Evolutionary conservation across 2,329 filamentous ascomycete genomes (phyloP).

Genomic region (Trichoderma koningii): DNA sequence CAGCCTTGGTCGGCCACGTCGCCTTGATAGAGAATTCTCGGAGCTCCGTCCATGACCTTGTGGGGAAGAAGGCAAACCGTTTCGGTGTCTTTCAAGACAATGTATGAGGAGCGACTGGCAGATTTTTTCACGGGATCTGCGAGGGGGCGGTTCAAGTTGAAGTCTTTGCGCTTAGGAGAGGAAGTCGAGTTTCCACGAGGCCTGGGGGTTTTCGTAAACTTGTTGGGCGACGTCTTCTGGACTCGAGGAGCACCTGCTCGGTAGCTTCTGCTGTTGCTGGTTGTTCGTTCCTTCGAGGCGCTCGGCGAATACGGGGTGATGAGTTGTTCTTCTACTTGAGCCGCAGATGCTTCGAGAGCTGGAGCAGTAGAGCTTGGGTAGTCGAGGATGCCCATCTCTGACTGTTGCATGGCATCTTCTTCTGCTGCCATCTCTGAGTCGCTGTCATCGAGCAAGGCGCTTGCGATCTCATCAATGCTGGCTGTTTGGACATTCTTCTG

Average conservation of each 20-base stretch:
- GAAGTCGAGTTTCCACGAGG: slow-evolving; percentile 24
- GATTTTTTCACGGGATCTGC: slow-evolving; percentile 27
- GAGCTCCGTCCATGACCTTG: slow-evolving; percentile 7
- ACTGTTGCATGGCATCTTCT: slow-evolving; percentile 3
- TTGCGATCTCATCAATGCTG: slow-evolving; percentile 37
- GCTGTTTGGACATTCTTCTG: slow-evolving; percentile 21
- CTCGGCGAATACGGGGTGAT: not conserved
- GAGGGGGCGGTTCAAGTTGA: slow-evolving; percentile 29
- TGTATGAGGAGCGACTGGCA: slow-evolving; percentile 32
- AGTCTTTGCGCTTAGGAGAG: slow-evolving; percentile 28
- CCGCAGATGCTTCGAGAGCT: not conserved
- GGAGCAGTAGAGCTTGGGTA: slow-evolving; percentile 1
- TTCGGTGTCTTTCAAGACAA: not conserved
- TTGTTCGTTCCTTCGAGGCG: not conserved
- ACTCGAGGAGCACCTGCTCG: slow-evolving; percentile 24
- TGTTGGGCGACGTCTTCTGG: slow-evolving; percentile 28
- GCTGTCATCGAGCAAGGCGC: slow-evolving; percentile 36
- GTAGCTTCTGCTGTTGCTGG: not conserved
- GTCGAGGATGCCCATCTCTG: not conserved
- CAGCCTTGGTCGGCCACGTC: not conserved
- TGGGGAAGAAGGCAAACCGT: slow-evolving; percentile 17
- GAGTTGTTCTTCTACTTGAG: not conserved
- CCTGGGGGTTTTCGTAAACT: not conserved
- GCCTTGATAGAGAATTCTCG: slow-evolving; percentile 8
- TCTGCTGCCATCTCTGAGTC: slow-evolving; percentile 24